phyloP scores from a whole-genome alignment of 306 rosid species.

The Prunus kanzakura region DNA sequence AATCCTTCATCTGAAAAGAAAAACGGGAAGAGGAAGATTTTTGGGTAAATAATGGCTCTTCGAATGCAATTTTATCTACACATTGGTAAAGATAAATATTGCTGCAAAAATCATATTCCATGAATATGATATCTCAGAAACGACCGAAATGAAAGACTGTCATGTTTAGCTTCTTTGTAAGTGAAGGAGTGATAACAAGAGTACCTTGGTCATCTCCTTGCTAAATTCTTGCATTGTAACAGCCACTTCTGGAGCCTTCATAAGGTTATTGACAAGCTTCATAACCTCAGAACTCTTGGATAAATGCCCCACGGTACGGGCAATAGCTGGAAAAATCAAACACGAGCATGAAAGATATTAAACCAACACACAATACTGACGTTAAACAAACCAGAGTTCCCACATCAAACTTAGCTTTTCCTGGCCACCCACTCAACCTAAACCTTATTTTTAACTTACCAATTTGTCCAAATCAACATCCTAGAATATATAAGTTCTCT shows the following conservation, averaged over 20 bases:
- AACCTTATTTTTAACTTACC: not conserved
- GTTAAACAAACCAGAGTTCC: not conserved
- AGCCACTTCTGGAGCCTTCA: slow-evolving; percentile 98
- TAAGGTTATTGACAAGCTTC: slow-evolving; percentile 94
- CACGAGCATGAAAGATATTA: not conserved
- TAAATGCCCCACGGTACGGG: slow-evolving; percentile 94
- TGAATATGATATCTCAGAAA: not conserved
- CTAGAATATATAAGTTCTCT: too few species aligned
- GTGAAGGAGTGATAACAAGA: not conserved
- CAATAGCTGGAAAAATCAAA: slow-evolving; percentile 38
- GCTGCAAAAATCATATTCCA: not conserved
- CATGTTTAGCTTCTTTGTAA: not conserved
- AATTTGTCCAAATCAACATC: not conserved
- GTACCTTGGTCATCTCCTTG: slow-evolving; percentile 99
- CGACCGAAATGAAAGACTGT: not conserved
- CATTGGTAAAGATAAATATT: not conserved
- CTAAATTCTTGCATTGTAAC: slow-evolving; percentile 94
- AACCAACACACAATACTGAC: not conserved
- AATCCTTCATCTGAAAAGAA: not conserved
- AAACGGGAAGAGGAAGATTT: not conserved
- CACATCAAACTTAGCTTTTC: not conserved
- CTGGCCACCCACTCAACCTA: not conserved
- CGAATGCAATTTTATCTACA: not conserved
- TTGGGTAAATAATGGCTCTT: not conserved
- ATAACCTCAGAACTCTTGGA: slow-evolving; percentile 98